phyloP scores from a whole-genome alignment of 225 moss, liverwort and hornwort genomes.

The Antitrichia curtipendula region DNA sequence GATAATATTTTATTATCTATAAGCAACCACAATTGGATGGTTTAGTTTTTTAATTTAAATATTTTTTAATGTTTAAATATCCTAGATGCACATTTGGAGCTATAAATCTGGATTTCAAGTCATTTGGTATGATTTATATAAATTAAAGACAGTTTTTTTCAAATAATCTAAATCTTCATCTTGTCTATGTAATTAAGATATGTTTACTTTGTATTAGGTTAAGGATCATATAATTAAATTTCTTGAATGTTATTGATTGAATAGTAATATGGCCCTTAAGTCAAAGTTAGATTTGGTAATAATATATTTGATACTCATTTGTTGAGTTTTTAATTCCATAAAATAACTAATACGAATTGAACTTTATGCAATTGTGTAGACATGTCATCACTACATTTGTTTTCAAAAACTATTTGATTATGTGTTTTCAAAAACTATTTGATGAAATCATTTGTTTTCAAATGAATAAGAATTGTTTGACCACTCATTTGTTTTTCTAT shows the following conservation, averaged over 20 bases:
- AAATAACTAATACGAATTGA: neutral
- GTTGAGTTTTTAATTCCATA: neutral
- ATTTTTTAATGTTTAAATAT: neutral
- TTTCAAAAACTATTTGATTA: neutral
- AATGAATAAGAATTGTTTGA: neutral
- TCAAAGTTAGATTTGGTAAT: too few species aligned
- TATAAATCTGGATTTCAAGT: neutral
- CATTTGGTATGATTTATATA: neutral
- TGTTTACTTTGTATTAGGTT: neutral
- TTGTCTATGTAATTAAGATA: neutral
- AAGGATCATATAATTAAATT: neutral
- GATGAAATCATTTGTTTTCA: neutral
- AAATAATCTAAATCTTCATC: neutral
- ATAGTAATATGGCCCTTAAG: accelerated
- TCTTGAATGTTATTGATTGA: neutral
- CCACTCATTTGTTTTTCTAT: neutral
- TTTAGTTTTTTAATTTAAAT: neutral
- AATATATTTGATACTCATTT: neutral
- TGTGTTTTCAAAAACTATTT: too few species aligned
- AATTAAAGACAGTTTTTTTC: too few species aligned
- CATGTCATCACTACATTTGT: neutral
- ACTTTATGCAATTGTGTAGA: accelerated
- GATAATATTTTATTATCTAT: neutral
- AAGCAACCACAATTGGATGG: neutral
- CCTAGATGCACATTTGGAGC: neutral